Percentiles rank a stretch among this genome's conserved stretches.
phyloP scores from a whole-genome alignment of 2,329 filamentous ascomycete species.

The Venturia effusa region DNA sequence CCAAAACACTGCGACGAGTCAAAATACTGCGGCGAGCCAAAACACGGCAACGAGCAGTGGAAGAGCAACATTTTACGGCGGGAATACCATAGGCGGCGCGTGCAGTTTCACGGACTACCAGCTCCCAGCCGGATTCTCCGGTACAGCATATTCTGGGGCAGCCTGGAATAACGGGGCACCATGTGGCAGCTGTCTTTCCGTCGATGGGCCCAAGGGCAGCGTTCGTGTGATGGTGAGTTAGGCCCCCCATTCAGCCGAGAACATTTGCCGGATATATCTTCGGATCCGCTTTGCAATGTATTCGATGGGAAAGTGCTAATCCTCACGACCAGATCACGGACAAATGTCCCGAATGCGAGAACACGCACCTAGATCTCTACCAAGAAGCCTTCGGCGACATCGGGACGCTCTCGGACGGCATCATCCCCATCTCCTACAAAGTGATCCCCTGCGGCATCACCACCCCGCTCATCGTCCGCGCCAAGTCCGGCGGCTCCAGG shows the following conservation, averaged over 20 bases:
- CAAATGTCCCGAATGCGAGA: not conserved
- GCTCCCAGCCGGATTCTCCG: not conserved
- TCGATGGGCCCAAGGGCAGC: not conserved
- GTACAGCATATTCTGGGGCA: not conserved
- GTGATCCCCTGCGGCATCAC: not conserved
- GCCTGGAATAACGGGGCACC: not conserved
- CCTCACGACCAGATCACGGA: not conserved
- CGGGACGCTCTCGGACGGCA: not conserved
- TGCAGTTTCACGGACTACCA: not conserved
- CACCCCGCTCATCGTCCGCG: not conserved
- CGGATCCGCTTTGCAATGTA: too few species aligned
- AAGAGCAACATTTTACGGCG: not conserved
- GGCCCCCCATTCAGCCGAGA: not conserved
- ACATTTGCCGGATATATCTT: not conserved
- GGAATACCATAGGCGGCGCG: not conserved
- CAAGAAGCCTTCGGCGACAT: not conserved
- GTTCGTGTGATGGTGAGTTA: not conserved
- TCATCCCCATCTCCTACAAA: not conserved
- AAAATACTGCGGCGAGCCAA: too few species aligned
- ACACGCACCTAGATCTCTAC: not conserved
- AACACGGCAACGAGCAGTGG: not conserved
- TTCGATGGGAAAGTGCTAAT: not conserved
- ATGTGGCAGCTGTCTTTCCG: not conserved
- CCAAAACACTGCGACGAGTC: too few species aligned
- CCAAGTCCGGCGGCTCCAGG: not conserved